phyloP scores from a whole-genome alignment of 164 flowering plant genomes.

The Houttuynia cordata region DNA sequence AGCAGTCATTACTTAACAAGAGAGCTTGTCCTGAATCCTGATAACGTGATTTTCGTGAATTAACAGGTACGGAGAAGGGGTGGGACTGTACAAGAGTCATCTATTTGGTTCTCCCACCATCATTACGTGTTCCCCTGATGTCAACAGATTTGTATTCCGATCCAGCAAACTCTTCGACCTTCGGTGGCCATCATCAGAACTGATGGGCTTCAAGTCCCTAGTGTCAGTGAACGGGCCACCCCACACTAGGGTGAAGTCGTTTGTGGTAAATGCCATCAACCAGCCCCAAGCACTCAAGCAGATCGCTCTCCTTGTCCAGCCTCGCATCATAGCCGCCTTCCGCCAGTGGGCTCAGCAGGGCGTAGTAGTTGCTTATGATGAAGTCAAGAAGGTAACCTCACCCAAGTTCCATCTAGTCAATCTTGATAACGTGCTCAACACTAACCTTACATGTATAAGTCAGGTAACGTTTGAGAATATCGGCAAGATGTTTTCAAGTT shows the following conservation, averaged over 20 bases:
- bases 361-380: slow-evolving; percentile 10
- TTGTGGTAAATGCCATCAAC: slow-evolving; percentile 16
- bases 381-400: slow-evolving; percentile 25
- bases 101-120: not conserved
- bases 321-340: slow-evolving; percentile 15
- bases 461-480: slow-evolving; percentile 39
- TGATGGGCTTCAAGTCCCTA: slow-evolving; percentile 22
- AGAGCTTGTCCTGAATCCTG: too few species aligned
- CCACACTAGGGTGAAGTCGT: slow-evolving; percentile 20
- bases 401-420: too few species aligned
- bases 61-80: too few species aligned
- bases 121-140: slow-evolving; percentile 11
- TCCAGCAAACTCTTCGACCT: slow-evolving; percentile 16
- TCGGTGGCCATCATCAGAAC: slow-evolving; percentile 26
- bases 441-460: not conserved
- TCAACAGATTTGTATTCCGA: slow-evolving; percentile 28
- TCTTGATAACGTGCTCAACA: not conserved
- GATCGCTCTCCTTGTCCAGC: slow-evolving; percentile 22
- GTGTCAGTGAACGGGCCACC: slow-evolving; percentile 21
- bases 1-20: too few species aligned
- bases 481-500: slow-evolving; percentile 27
- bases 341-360: slow-evolving; percentile 17
- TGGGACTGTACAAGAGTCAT: not conserved
- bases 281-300: slow-evolving; percentile 24
- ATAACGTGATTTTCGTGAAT: too few species aligned